These are phyloP conservation scores for Rhododendron kiyosumense DNA, from an alignment of 148 eudicot species.

Conservation along the genomic window DNA sequence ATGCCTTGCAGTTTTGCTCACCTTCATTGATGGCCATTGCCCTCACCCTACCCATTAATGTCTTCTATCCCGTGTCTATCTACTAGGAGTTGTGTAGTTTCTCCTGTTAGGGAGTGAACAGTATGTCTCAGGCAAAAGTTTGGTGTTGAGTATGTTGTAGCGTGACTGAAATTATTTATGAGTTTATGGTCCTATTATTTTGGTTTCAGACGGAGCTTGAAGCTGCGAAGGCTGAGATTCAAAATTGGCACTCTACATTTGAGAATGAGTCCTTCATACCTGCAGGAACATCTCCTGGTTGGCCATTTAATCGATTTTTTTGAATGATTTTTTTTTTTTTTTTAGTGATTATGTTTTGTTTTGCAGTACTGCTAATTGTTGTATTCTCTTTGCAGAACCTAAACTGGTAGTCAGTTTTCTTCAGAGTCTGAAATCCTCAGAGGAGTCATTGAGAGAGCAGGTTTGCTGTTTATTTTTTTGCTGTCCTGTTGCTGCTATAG, in stretches of 20 bases:
- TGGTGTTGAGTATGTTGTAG: background rate
- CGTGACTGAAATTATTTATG: background rate
- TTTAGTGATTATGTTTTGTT: background rate
- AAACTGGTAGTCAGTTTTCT: conserved; percentile 68
- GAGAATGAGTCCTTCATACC: conserved; percentile 77
- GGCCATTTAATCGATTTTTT: conserved; percentile 11
- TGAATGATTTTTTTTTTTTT: background rate
- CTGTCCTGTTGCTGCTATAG: background rate
- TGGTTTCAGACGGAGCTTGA: conserved; percentile 69
- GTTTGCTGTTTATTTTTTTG: conserved; percentile 23
- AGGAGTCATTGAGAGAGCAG: conserved; percentile 90
- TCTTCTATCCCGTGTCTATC: background rate
- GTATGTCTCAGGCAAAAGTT: background rate
- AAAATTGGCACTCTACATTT: conserved; percentile 83
- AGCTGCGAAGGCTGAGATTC: conserved; percentile 79
- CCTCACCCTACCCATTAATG: background rate
- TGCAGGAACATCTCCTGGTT: conserved; percentile 67
- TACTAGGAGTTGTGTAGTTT: background rate
- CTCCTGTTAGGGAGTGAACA: background rate
- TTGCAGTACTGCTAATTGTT: background rate
- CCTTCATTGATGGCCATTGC: background rate
- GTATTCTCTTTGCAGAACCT: conserved; percentile 51
- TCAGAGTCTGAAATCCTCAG: conserved; percentile 74
- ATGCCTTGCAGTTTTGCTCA: background rate
- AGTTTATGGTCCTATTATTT: conserved; percentile 8